phyloP scores from a whole-genome alignment of 2,329 filamentous ascomycete species.

The Berkeleyomyces basicola region DNA sequence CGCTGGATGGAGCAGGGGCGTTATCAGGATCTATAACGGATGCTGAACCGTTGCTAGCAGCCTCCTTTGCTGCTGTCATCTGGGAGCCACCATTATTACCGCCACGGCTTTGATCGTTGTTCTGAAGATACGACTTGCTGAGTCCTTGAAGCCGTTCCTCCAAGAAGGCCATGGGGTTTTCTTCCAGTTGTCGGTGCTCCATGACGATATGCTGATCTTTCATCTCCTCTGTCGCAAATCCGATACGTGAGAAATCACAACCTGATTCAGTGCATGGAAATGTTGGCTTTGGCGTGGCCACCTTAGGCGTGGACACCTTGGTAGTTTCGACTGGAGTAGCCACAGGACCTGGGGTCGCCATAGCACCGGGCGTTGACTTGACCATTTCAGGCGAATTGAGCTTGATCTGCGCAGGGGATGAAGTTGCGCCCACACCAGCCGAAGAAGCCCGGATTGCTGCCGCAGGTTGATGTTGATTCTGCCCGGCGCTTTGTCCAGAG shows the following conservation, averaged over 20 bases:
- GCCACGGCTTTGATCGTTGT: conserved; percentile 16
- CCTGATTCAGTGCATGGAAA: conserved; percentile 36
- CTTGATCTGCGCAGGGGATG: conserved; percentile 3
- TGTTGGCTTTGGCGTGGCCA: conserved; percentile 22
- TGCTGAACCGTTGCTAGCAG: background rate
- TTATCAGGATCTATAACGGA: background rate
- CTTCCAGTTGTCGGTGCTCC: conserved; percentile 39
- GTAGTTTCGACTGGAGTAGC: conserved; percentile 13
- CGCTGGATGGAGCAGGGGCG: background rate
- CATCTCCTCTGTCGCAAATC: conserved; percentile 38
- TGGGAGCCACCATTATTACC: conserved; percentile 26
- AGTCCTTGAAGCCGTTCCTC: conserved; percentile 31
- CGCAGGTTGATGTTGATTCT: background rate
- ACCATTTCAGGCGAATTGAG: conserved; percentile 3
- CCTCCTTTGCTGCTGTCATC: background rate
- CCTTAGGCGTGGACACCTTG: conserved; percentile 17
- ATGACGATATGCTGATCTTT: conserved; percentile 37
- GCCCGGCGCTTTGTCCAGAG: background rate
- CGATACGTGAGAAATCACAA: conserved; percentile 34
- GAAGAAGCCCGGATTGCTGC: background rate
- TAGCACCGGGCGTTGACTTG: conserved; percentile 13
- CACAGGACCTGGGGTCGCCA: conserved; percentile 10
- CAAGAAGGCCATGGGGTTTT: conserved; percentile 38
- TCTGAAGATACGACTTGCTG: conserved; percentile 16
- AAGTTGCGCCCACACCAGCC: background rate